Percentiles rank a stretch among this genome's conserved stretches.
Evolutionary conservation across 768 basidiomycete species (phyloP).

Genomic region (Lactarius deliciosus): DNA sequence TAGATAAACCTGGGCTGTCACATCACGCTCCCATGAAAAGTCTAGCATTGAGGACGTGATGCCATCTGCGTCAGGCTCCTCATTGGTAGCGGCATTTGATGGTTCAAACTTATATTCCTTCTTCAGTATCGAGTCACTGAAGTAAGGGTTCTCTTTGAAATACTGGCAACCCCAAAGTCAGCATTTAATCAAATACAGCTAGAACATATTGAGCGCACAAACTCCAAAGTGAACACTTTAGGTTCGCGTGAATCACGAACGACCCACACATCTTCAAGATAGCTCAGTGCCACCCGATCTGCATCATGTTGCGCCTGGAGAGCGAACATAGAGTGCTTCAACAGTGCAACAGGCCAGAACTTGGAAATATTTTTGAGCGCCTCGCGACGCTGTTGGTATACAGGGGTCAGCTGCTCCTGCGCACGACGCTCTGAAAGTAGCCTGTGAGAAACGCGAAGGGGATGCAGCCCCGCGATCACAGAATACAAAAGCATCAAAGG

Average conservation of each 20-base stretch:
- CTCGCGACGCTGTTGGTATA: constrained; percentile 70
- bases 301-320: constrained; percentile 68
- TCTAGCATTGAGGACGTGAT: constrained; percentile 76
- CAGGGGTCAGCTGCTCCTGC: constrained; percentile 54
- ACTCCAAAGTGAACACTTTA: constrained; percentile 82
- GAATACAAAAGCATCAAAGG: constrained; percentile 11
- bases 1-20: constrained; percentile 53
- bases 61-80: constrained; percentile 69
- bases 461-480: background rate
- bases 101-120: constrained; percentile 78
- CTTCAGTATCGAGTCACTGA: constrained; percentile 69
- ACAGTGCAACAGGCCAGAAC: constrained; percentile 85
- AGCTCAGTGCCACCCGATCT: constrained; percentile 80
- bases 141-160: constrained; percentile 87
- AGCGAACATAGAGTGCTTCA: constrained; percentile 66
- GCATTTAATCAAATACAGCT: constrained; percentile 11
- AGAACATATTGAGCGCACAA: constrained; percentile 56
- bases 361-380: constrained; percentile 64
- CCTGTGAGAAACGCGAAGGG: constrained; percentile 16
- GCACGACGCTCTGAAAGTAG: constrained; percentile 58
- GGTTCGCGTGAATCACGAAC: constrained; percentile 69
- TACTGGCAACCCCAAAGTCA: constrained; percentile 43
- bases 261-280: constrained; percentile 85
- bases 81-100: constrained; percentile 50
- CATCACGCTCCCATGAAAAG: constrained; percentile 79